These are phyloP conservation scores for Phytophthora colocasiae DNA, from an alignment of 352 stramenopile genomes.

Conservation along the genomic window DNA sequence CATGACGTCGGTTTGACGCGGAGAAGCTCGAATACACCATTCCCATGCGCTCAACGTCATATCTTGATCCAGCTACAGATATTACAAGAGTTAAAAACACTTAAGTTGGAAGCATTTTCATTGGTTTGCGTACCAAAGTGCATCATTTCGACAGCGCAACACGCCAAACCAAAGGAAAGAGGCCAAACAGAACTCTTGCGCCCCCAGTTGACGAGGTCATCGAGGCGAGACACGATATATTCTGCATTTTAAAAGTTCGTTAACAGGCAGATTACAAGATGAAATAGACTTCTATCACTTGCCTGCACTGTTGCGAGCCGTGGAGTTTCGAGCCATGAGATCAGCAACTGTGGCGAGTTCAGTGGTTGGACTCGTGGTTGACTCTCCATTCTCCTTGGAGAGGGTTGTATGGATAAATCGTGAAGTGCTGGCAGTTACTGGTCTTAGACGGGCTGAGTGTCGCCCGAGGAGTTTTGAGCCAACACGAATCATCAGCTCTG, in stretches of 20 bases:
- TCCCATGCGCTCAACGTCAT: background rate
- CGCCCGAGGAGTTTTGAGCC: background rate
- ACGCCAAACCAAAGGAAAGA: conserved; percentile 98
- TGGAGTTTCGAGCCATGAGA: conserved; percentile 45
- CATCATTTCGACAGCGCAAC: conserved; percentile 99
- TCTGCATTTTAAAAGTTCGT: conserved; percentile 53
- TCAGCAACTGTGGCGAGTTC: conserved; percentile 51
- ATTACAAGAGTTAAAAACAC: background rate
- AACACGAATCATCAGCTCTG: background rate
- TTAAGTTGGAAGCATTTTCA: background rate
- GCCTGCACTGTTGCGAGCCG: conserved; percentile 59
- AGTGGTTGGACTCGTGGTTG: background rate
- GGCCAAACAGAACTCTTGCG: conserved; percentile 96
- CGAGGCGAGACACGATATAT: conserved; percentile 96
- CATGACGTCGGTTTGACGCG: background rate
- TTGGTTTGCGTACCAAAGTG: conserved; percentile 53
- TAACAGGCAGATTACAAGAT: background rate
- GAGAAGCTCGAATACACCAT: conserved; percentile 1
- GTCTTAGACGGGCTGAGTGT: background rate
- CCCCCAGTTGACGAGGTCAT: conserved; percentile 98
- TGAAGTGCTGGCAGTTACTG: background rate
- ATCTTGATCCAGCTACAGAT: background rate
- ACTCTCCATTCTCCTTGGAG: background rate
- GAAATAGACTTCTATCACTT: conserved; percentile 15
- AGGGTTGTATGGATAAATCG: background rate